Conservation (phyloP, 768 basidiomycete species). For the Termitomyces titanicus region DNA sequence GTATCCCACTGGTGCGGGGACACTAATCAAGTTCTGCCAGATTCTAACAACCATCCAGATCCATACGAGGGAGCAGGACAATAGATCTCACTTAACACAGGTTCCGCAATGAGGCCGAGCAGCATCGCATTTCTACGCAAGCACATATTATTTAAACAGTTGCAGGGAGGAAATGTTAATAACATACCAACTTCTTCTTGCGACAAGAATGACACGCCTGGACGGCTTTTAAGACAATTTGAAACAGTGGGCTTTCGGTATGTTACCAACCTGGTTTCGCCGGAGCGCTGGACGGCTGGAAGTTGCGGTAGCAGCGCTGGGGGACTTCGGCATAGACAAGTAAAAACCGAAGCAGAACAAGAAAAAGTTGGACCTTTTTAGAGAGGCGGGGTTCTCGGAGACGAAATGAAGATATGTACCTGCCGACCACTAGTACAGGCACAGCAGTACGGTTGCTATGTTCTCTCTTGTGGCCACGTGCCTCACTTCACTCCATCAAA, state of each 20-base stretch:
- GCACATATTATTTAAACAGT: background rate
- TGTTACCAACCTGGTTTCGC: conserved; percentile 62
- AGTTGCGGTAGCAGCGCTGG: conserved; percentile 37
- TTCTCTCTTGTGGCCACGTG: background rate
- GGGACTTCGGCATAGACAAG: conserved; percentile 62
- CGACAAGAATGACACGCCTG: conserved; percentile 83
- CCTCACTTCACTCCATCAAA: background rate
- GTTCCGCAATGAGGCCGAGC: conserved; percentile 82
- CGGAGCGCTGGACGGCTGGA: conserved; percentile 63
- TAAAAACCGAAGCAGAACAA: background rate
- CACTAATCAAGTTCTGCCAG: conserved; percentile 81
- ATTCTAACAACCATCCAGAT: conserved; percentile 29
- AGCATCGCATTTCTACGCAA: conserved; percentile 87
- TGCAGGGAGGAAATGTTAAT: background rate
- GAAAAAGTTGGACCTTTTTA: background rate
- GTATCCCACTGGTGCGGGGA: conserved; percentile 83
- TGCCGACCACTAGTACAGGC: background rate
- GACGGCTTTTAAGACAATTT: background rate
- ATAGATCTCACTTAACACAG: conserved; percentile 66
- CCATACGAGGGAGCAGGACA: background rate
- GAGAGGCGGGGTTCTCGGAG: background rate
- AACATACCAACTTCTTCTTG: conserved; percentile 75
- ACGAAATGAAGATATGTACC: background rate
- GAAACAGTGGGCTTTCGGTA: background rate
- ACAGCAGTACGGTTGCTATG: background rate